phyloP scores from a whole-genome alignment of 2,329 filamentous ascomycete genomes.

The Orbilia blumenaviensis region DNA sequence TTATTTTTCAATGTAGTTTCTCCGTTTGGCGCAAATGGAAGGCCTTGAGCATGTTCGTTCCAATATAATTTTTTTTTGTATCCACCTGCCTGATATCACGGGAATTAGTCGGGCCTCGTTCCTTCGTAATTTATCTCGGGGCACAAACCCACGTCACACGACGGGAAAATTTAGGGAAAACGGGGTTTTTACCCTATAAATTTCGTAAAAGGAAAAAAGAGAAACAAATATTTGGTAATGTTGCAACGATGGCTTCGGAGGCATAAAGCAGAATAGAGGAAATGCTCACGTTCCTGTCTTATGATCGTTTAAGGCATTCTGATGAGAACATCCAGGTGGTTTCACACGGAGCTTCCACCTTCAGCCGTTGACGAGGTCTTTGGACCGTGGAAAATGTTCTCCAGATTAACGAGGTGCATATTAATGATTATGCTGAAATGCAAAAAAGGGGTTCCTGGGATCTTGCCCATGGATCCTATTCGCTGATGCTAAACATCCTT shows the following conservation, averaged over 20 bases:
- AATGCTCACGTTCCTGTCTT: not conserved
- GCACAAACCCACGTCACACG: constrained; percentile 6
- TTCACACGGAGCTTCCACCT: constrained; percentile 18
- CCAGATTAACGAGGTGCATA: constrained; percentile 19
- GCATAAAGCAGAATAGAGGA: not conserved
- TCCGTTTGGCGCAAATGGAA: not conserved
- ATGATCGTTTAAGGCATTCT: not conserved
- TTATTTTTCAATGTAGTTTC: constrained; percentile 13
- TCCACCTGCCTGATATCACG: constrained; percentile 45
- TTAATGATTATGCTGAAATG: constrained; percentile 17
- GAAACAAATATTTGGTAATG: too few species aligned
- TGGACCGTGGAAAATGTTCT: constrained; percentile 21
- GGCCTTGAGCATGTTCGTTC: not conserved
- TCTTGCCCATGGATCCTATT: constrained; percentile 21
- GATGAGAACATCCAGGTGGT: constrained; percentile 13
- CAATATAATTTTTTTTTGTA: constrained; percentile 1
- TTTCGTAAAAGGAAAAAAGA: not conserved
- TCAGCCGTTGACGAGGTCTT: constrained; percentile 16
- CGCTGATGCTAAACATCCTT: constrained; percentile 2
- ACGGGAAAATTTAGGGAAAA: not conserved
- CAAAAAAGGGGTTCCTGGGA: constrained; percentile 22
- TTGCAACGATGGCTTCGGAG: not conserved
- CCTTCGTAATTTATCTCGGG: constrained; percentile 8
- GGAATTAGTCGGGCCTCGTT: not conserved
- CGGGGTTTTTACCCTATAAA: too few species aligned